These are phyloP conservation scores for Chenopodium formosanum DNA, from an alignment of 148 eudicot species.

Conservation along the genomic window DNA sequence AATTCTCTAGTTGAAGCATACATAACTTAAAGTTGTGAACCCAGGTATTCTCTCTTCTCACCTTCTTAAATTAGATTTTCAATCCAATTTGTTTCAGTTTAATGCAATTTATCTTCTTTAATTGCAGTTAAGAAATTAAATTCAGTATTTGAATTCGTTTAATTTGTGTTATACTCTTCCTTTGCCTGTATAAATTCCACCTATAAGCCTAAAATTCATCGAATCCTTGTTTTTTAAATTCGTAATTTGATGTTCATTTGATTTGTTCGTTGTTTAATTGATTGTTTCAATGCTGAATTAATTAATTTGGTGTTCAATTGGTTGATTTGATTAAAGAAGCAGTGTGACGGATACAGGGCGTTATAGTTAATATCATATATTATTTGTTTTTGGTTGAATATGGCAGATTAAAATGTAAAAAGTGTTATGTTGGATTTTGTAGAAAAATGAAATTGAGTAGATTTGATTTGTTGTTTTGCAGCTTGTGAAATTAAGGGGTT, in stretches of 20 bases:
- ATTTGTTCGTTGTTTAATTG: too few species aligned
- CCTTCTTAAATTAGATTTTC: too few species aligned
- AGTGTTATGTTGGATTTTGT: too few species aligned
- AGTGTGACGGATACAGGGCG: background rate
- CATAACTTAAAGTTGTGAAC: background rate
- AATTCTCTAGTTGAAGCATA: background rate
- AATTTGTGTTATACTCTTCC: background rate
- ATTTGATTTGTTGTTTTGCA: too few species aligned
- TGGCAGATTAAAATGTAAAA: too few species aligned
- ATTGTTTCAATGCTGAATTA: background rate
- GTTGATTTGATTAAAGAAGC: background rate
- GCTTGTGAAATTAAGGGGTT: too few species aligned
- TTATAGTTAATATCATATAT: background rate
- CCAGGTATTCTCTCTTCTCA: slow-evolving; percentile 7
- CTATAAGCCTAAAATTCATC: background rate
- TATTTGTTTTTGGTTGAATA: too few species aligned
- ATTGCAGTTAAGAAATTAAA: background rate
- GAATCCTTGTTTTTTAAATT: background rate
- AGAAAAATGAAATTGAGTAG: too few species aligned
- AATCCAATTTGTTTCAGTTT: too few species aligned
- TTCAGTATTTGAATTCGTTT: background rate
- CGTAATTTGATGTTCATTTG: background rate
- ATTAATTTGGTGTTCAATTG: background rate
- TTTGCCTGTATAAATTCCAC: background rate
- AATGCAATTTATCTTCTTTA: background rate